Base-by-base conservation (phyloP, 148 eudicot species). In the Nepenthes mirabilis region DNA sequence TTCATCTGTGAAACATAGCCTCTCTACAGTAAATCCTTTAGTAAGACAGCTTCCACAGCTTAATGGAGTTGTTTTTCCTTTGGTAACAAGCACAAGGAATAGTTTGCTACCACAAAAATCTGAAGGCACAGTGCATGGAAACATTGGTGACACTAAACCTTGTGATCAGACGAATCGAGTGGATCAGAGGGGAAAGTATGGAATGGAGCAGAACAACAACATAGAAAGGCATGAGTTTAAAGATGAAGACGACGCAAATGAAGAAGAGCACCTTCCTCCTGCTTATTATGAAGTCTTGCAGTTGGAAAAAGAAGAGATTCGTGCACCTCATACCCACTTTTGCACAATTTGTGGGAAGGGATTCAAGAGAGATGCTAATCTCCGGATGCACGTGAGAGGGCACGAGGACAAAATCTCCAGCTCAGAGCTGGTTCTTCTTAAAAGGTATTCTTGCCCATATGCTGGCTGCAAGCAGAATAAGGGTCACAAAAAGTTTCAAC, bases 331-430 rank as follows among this genome's bases (percentile, higher is more conserved):
- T 74, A 83, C 89, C 9, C 89, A 83, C 70, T 83, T 83, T 52
- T 83, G 89, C 69, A 69, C 71, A 5, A 73, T 83, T 1, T 83
- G 89, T 53, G 89, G 85, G 36, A 83, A 83, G 62, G 89, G 89
- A 11, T 83, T 83, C 77, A 83, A 83, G 62, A 70, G 89, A 52
- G 89, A 83, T 68, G 89, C 89, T 3, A 83, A 83, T 61, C 65
- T 83, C 54, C 55, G 89, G 61, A 83, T 83, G 89, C 89, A 83
- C 59, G 80, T 80, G 89, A 73, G 89, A 43, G 89, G 85, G 10
- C 89, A 83, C 43, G 85, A 85, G 14, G 80, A 83, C 33, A 78
- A 73, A 57, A 81, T 78, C 36, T 52, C 70, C 23, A 74, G 60
- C 57, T 77, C 79, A 0, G 85, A 77, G 75, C 79, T 79, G 1